Evolutionary conservation across 495 filamentous ascomycete species (phyloP), one percentile per base, ranked within the genome.

Genomic region (Friedmanniomyces endolithicus): DNA sequence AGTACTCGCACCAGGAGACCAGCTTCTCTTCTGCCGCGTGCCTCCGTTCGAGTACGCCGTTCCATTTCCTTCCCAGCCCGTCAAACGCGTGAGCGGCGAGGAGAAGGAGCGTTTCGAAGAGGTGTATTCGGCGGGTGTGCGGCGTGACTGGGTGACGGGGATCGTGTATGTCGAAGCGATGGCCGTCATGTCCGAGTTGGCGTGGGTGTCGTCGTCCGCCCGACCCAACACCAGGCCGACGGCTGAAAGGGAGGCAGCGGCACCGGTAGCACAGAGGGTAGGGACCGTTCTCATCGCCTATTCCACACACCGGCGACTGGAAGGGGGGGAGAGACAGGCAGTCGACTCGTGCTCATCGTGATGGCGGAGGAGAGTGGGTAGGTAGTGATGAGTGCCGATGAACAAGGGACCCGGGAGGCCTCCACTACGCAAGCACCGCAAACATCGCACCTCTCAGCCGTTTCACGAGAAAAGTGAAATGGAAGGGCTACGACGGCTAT

Each of bases 271-370:
- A 49, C 50, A 60, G 52, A 68, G 58, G 55, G 65, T 65, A 37
- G 65, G 62, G 54, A 67, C 65, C 35, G 65, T 67, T 60, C 63
- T 62, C 65, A 67, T 67, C 51, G 53, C 29, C 31, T 53, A 44
- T 34, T 6, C 51, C 51, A 46, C 23, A 53, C 7, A n/a, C 40
- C 51, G 37, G 40, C 51, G 37, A 46, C 1, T 24, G 27, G 19
- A 35, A 49, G 34, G 45, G 48, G 7, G 33, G 19, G 52, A 16
- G 40, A 33, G n/a, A 39, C 22, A 14, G 1, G 17, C 17, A 9
- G 24, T 19, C 2, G 22, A 49, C 43, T 35, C 27, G 43, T 27
- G 34, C 20, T 25, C 22, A 49, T 48, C 11, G 29, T 49, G 16
- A 41, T 31, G 27, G 27, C 27, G 27, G 4, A 31, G 27, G 27